A percentile compares a stretch with the other conserved stretches of the same genome.
Conservation (phyloP, 345 rosid genomes). For the Gossypium australe region DNA sequence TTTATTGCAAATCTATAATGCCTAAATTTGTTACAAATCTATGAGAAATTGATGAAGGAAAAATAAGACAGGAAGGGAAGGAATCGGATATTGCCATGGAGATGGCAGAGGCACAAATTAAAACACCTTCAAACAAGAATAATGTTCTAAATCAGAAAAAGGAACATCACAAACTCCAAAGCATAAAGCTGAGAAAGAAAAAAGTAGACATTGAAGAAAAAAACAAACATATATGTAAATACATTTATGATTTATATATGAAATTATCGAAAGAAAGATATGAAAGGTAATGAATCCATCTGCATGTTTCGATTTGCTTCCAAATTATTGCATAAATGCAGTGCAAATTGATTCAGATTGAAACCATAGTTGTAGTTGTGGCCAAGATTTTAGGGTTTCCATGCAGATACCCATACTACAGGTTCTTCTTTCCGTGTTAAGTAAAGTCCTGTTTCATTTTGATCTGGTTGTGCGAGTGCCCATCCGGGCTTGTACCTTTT, state of each 20-base stretch:
- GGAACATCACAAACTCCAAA: conserved; percentile 51
- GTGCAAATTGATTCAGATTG: not conserved
- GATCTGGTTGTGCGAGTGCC: conserved; percentile 37
- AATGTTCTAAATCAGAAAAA: conserved; percentile 27
- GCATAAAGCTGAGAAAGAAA: conserved; percentile 23
- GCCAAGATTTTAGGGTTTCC: conserved; percentile 54
- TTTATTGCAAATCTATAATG: not conserved
- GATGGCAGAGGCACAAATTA: conserved; percentile 31
- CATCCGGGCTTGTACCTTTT: conserved; percentile 60
- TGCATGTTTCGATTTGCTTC: conserved; percentile 11
- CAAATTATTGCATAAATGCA: conserved; percentile 14
- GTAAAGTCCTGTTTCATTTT: conserved; percentile 37
- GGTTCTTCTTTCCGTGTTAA: conserved; percentile 71
- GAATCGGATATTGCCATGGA: conserved; percentile 21
- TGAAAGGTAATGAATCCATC: conserved; percentile 10
- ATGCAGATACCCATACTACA: conserved; percentile 67
- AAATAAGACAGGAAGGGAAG: not conserved
- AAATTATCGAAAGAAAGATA: not conserved
- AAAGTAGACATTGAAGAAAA: conserved; percentile 14
- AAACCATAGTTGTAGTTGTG: not conserved
- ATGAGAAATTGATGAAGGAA: conserved; percentile 11
- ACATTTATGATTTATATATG: conserved; percentile 2
- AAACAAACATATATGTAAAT: conserved; percentile 18
- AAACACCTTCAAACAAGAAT: conserved; percentile 57
- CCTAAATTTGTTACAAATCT: not conserved